These are phyloP conservation scores for Paralagenidium karlingii DNA, from an alignment of 352 stramenopile species.

Conservation along the genomic window DNA sequence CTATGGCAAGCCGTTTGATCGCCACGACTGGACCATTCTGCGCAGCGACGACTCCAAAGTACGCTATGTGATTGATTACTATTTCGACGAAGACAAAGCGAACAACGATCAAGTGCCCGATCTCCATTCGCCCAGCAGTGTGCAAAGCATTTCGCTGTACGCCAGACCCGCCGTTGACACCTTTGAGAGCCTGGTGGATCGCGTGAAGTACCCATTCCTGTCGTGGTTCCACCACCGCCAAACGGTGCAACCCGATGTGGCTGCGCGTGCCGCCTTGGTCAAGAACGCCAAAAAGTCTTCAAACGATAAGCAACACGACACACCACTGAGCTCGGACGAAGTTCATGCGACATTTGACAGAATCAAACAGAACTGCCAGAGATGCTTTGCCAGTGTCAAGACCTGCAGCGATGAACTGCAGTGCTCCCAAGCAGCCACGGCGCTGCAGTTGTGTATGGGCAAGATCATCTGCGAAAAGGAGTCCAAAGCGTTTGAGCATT, in stretches of 20 bases:
- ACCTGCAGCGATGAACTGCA: conserved; percentile 65
- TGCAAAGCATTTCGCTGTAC: conserved; percentile 86
- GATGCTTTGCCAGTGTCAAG: conserved; percentile 64
- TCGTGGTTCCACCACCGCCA: neutral
- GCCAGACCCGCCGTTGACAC: conserved; percentile 74
- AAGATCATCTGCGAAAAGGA: conserved; percentile 69
- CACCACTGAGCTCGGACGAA: conserved; percentile 44
- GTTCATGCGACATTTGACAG: conserved; percentile 71
- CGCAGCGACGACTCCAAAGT: conserved; percentile 83
- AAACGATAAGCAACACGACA: conserved; percentile 13
- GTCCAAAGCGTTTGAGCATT: conserved; percentile 47
- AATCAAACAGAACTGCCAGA: conserved; percentile 76
- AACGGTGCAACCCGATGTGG: conserved; percentile 37
- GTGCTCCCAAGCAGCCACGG: conserved; percentile 74
- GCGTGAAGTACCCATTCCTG: conserved; percentile 51
- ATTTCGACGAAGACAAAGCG: conserved; percentile 86
- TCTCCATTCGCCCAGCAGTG: conserved; percentile 69
- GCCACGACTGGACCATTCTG: conserved; percentile 97
- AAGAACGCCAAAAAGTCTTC: conserved; percentile 11
- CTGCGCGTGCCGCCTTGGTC: conserved; percentile 26
- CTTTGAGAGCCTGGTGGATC: conserved; percentile 50
- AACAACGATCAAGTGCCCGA: conserved; percentile 65
- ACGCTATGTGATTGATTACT: conserved; percentile 99
- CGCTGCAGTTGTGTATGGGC: conserved; percentile 84
- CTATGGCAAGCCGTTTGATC: conserved; percentile 91